Evolutionary conservation across 192 early-diverging fungal genomes (phyloP), one percentile per base, ranked within the genome.

Genomic region (Phycomyces blakesleeanus): DNA sequence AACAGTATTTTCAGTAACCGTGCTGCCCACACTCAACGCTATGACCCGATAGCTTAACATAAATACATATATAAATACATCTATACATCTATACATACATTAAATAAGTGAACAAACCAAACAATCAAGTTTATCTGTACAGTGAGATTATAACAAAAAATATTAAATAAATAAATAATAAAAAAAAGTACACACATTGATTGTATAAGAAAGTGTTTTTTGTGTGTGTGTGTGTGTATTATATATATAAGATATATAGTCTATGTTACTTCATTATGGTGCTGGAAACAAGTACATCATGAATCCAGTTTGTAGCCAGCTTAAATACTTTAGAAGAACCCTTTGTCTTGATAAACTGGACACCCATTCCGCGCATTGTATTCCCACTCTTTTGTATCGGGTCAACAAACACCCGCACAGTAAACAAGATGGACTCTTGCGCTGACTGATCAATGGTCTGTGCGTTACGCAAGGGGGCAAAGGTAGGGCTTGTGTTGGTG

Each of bases 251-350:
- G n/a, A n/a, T n/a, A n/a, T n/a, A n/a, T 16, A 50, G 49, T 16
- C 16, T 50, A 21, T 16, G 16, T 52, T 10, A 24, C 51, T 11
- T 52, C 5, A 34, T 7, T 34, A 52, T 52, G 20, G 20, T 22
- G 51, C 14, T 50, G 10, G 14, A 50, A 11, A 42, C 7, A 7
- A 59, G 22, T 21, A 59, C 41, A 15, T 42, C 41, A n/a, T 61
- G 59, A 34, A 68, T 60, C 67, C 67, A 68, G 3, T 52, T 51
- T 22, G 39, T 55, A 22, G 57, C 67, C 52, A 68, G 22, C 55
- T 68, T 68, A 37, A 68, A 68, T 9, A 68, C 67, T 16, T 39
- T 56, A 15, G 21, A 44, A 14, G 67, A 68, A 9, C 67, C 67
- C 49, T 61, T 29, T 15, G 25, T 22, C 37, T 62, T 60, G 0